phyloP scores from a whole-genome alignment of 345 rosid species.

The Mercurialis annua region DNA sequence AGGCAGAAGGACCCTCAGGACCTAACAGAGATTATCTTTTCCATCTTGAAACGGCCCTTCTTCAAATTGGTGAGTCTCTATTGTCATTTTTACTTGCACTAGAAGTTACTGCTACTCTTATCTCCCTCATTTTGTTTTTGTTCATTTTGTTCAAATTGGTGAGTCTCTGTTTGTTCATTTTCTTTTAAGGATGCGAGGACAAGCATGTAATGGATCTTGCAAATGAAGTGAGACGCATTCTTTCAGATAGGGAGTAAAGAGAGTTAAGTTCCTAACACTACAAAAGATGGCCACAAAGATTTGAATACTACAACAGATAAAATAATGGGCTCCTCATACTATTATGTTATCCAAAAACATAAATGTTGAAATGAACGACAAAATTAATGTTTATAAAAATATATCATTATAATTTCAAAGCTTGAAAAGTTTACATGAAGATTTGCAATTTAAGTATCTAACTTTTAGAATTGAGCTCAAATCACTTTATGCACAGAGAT shows the following conservation, averaged over 20 bases:
- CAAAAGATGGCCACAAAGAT: neutral
- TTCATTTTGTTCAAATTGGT: neutral
- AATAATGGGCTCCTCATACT: too few species aligned
- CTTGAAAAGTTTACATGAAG: too few species aligned
- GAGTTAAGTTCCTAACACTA: constrained; percentile 5
- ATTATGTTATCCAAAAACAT: too few species aligned
- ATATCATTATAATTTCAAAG: too few species aligned
- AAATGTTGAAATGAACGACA: too few species aligned
- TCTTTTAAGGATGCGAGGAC: constrained; percentile 54
- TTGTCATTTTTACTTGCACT: neutral
- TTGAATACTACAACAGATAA: too few species aligned
- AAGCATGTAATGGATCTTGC: constrained; percentile 73
- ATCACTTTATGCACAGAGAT: too few species aligned
- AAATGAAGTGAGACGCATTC: constrained; percentile 56
- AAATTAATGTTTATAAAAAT: too few species aligned
- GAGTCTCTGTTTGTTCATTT: neutral
- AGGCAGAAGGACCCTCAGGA: constrained; percentile 89
- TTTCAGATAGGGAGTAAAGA: constrained; percentile 29
- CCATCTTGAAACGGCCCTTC: constrained; percentile 69
- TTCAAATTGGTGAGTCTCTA: constrained; percentile 42
- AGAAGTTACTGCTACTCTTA: too few species aligned
- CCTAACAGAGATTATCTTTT: constrained; percentile 88
- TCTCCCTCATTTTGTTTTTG: too few species aligned
- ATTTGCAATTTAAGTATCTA: too few species aligned
- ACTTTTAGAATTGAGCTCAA: too few species aligned